phyloP scores from a whole-genome alignment of 2,329 filamentous ascomycete genomes.

The Penicillium sp. region DNA sequence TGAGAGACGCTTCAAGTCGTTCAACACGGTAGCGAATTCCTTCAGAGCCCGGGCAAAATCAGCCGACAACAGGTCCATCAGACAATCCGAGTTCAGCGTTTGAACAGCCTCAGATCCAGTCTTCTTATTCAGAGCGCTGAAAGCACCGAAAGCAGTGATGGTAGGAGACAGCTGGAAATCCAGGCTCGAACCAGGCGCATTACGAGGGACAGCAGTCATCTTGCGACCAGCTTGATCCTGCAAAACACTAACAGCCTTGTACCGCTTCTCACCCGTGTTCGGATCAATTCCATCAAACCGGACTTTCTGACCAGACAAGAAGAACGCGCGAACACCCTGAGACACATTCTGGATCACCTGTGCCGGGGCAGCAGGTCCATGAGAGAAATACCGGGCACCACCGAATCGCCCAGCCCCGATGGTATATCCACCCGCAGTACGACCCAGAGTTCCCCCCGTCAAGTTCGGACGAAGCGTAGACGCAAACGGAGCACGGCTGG shows the following conservation, averaged over 20 bases:
- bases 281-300: conserved; percentile 80
- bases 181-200: conserved; percentile 76
- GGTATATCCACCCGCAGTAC: conserved; percentile 88
- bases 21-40: conserved; percentile 78
- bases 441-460: conserved; percentile 82
- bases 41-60: conserved; percentile 89
- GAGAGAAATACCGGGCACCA: conserved; percentile 86
- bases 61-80: conserved; percentile 81
- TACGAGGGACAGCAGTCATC: conserved; percentile 61
- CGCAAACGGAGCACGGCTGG: conserved; percentile 82
- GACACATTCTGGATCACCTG: conserved; percentile 97
- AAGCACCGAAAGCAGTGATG: conserved; percentile 81
- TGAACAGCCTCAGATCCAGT: conserved; percentile 45
- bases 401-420: conserved; percentile 71
- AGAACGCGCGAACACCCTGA: conserved; percentile 87
- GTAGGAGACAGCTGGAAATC: conserved; percentile 90
- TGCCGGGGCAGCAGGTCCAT: conserved; percentile 80
- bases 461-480: conserved; percentile 88
- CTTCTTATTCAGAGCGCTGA: conserved; percentile 53
- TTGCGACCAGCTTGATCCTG: conserved; percentile 75
- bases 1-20: conserved; percentile 79
- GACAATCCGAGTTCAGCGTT: conserved; percentile 79
- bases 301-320: conserved; percentile 86
- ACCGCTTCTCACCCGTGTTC: conserved; percentile 74
- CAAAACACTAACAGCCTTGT: conserved; percentile 74